Conservation (phyloP, 805 yeast genomes). For the Metschnikowia anglica region DNA sequence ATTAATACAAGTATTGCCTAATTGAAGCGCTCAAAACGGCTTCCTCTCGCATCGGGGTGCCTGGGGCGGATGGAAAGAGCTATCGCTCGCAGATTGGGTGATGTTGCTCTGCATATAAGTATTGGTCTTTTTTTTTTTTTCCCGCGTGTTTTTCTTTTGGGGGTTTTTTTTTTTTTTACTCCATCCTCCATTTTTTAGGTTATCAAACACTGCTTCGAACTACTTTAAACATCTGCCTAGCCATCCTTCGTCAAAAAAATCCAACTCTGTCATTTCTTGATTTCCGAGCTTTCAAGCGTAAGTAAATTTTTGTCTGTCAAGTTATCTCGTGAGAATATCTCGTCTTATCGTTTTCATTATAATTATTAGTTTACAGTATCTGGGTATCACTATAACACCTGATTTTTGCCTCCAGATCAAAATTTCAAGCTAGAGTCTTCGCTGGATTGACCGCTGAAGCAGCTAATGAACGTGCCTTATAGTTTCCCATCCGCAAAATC, state of each 20-base stretch:
- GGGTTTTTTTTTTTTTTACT: conserved; percentile 6
- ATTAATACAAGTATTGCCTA: no score
- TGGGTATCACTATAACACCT: not conserved
- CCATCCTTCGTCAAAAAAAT: no score
- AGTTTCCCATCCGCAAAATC: conserved; percentile 2
- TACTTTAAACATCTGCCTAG: not conserved
- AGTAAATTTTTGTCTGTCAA: no score
- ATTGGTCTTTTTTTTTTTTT: conserved; percentile 8
- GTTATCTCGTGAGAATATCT: no score
- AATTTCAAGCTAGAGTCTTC: not conserved
- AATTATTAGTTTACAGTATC: not conserved
- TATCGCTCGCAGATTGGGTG: no score
- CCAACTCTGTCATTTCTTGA: no score
- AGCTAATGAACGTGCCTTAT: conserved; percentile 14
- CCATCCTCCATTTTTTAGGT: conserved; percentile 3
- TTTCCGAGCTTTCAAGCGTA: no score
- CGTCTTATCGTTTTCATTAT: not conserved
- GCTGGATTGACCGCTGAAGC: no score
- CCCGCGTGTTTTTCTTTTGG: conserved; percentile 8
- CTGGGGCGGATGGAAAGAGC: not conserved
- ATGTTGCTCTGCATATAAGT: conserved; percentile 3
- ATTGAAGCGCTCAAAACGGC: no score
- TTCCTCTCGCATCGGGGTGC: not conserved
- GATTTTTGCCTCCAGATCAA: not conserved
- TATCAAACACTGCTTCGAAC: not conserved